These are phyloP conservation scores for Talaromyces sp. DNA, from an alignment of 2,329 filamentous ascomycete species.

Conservation along the genomic window DNA sequence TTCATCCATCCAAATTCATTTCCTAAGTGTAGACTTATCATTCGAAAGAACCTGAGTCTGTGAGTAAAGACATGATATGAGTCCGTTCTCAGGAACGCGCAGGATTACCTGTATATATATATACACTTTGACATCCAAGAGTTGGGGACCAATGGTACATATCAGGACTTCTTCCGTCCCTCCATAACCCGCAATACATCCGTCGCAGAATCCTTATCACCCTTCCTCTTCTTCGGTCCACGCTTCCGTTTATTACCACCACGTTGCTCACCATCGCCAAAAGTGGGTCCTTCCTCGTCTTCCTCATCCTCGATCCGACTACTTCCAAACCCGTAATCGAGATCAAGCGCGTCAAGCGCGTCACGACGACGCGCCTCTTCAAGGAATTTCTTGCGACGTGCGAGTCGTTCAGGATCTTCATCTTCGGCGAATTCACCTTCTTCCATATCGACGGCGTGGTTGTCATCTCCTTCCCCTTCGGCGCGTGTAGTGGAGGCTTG, in stretches of 20 bases:
- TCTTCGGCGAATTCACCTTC: slow-evolving; percentile 15
- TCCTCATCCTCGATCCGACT: slow-evolving; percentile 85
- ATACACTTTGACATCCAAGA: neutral
- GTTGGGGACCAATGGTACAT: no score
- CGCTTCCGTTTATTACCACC: slow-evolving; percentile 50
- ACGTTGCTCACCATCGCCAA: slow-evolving; percentile 31
- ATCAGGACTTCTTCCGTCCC: slow-evolving; percentile 47
- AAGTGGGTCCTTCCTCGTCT: slow-evolving; percentile 56
- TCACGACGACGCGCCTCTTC: slow-evolving; percentile 54
- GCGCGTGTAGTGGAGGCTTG: slow-evolving; percentile 40
- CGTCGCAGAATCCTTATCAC: slow-evolving; percentile 62
- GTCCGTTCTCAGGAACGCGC: neutral
- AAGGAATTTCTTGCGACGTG: slow-evolving; percentile 70
- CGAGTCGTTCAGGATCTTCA: slow-evolving; percentile 60
- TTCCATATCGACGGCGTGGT: neutral
- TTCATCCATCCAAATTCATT: neutral
- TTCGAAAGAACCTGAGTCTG: neutral
- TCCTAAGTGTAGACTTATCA: neutral
- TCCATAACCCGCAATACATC: slow-evolving; percentile 81
- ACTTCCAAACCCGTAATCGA: slow-evolving; percentile 92
- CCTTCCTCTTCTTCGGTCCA: slow-evolving; percentile 51
- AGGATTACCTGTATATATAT: neutral
- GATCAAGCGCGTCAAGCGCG: slow-evolving; percentile 79
- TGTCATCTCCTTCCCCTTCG: slow-evolving; percentile 2
- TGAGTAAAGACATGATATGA: neutral